Conservation (phyloP, 2,329 filamentous ascomycete genomes). For the Fusarium xyrophilum region DNA sequence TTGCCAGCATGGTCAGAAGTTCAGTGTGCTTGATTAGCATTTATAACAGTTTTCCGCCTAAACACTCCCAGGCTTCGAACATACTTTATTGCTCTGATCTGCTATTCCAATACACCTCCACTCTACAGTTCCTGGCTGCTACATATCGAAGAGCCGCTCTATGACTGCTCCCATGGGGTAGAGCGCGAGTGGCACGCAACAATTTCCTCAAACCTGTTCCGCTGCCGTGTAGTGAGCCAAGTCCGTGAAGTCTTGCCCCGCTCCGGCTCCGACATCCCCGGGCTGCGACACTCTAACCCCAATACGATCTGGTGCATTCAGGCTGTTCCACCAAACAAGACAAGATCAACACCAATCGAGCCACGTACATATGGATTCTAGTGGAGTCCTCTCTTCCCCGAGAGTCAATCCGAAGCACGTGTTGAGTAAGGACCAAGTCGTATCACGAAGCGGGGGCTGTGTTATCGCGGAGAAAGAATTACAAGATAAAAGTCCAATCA, state of each 20-base stretch:
- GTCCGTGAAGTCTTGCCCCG: neutral
- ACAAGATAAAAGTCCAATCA: conserved; percentile 21
- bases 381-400: conserved; percentile 13
- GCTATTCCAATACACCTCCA: no score
- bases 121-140: no score
- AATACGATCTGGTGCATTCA: neutral
- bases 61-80: no score
- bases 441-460: conserved; percentile 29
- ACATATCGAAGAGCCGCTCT: no score
- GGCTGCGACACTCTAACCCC: neutral
- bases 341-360: conserved; percentile 22
- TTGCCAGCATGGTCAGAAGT: no score
- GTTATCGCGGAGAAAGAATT: neutral
- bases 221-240: neutral
- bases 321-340: neutral
- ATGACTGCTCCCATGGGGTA: neutral
- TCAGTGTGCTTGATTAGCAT: no score
- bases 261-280: conserved; percentile 30
- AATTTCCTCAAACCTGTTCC: neutral
- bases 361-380: conserved; percentile 24
- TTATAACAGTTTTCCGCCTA: no score
- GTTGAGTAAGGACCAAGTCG: conserved; percentile 1
- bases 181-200: no score
- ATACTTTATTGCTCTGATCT: neutral
- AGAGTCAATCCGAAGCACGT: conserved; percentile 19